These are phyloP conservation scores for Penicillium sp. DNA, from an alignment of 2,329 filamentous ascomycete genomes.

Conservation along the genomic window DNA sequence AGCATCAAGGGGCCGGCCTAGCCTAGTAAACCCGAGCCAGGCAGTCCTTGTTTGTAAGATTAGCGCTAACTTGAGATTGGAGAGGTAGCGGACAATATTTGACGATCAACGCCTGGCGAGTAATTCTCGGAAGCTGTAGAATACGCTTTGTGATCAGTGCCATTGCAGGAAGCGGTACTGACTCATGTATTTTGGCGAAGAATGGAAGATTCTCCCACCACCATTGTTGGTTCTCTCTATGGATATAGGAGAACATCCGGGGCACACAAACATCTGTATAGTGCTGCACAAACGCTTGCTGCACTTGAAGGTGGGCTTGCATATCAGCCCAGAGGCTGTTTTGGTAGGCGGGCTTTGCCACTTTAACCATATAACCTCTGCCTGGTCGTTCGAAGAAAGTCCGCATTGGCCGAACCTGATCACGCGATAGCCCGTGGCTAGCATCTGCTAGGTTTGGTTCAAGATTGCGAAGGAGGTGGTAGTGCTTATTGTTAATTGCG, in stretches of 20 bases:
- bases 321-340: too few relatives aligned
- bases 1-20: conserved; percentile 1
- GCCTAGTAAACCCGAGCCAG: conserved; percentile 11
- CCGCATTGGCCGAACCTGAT: too few relatives aligned
- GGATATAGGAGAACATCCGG: conserved; percentile 7
- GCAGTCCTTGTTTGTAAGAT: conserved; percentile 12
- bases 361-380: too few relatives aligned
- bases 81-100: conserved; percentile 13
- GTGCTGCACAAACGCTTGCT: conserved; percentile 3
- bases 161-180: conserved; percentile 9
- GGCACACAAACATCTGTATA: conserved; percentile 7
- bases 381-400: too few relatives aligned
- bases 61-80: neutral
- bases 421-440: too few relatives aligned
- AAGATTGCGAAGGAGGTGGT: too few relatives aligned
- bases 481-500: too few relatives aligned
- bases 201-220: conserved; percentile 5
- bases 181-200: conserved; percentile 1
- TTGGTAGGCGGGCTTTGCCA: too few relatives aligned
- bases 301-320: conserved; percentile 2
- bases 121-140: conserved; percentile 14
- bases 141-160: conserved; percentile 19
- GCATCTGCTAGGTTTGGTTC: too few relatives aligned
- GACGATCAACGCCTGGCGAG: conserved; percentile 17
- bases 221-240: conserved; percentile 3